Conservation (phyloP, 352 stramenopile genomes). For the Phytopythium helicoides region DNA sequence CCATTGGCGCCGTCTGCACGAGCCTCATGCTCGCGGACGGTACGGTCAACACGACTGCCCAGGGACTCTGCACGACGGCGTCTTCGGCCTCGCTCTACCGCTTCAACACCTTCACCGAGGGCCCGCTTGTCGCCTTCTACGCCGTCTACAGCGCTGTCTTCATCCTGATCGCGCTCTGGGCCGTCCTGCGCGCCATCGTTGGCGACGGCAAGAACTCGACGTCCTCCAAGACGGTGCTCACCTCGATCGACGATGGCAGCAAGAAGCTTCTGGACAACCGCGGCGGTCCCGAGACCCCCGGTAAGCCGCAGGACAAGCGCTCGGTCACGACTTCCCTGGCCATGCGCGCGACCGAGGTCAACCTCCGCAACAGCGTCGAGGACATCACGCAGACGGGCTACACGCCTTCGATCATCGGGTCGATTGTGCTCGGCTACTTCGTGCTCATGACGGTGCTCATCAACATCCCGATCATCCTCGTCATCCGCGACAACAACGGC, state of each 20-base stretch:
- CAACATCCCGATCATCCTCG: slow-evolving; percentile 51
- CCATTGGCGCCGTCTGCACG: slow-evolving; percentile 44
- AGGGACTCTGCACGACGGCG: slow-evolving; percentile 24
- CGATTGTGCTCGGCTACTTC: slow-evolving; percentile 58
- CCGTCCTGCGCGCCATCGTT: slow-evolving; percentile 11
- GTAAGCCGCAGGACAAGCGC: slow-evolving; percentile 14
- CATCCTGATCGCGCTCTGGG: slow-evolving; percentile 28
- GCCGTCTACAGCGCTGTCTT: slow-evolving; percentile 43
- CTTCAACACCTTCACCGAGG: slow-evolving; percentile 58
- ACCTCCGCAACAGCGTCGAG: slow-evolving; percentile 41
- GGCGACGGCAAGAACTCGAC: slow-evolving; percentile 16
- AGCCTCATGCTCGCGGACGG: slow-evolving; percentile 48
- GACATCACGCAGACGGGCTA: slow-evolving; percentile 53
- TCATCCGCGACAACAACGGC: slow-evolving; percentile 56
- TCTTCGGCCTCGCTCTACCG: slow-evolving; percentile 24
- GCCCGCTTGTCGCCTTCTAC: slow-evolving; percentile 48
- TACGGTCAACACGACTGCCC: slow-evolving; percentile 15
- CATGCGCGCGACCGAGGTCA: slow-evolving; percentile 39
- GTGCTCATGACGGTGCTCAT: slow-evolving; percentile 49
- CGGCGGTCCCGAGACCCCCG: slow-evolving; percentile 45
- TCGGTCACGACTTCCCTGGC: slow-evolving; percentile 31
- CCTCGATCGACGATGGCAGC: slow-evolving; percentile 24
- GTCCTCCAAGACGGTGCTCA: slow-evolving; percentile 7
- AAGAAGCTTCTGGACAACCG: slow-evolving; percentile 63
- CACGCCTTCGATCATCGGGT: slow-evolving; percentile 36